Percentiles rank a stretch among this genome's conserved stretches.
Evolutionary conservation across 495 filamentous ascomycete genomes (phyloP).

Genomic region (Durotheca rogersii): DNA sequence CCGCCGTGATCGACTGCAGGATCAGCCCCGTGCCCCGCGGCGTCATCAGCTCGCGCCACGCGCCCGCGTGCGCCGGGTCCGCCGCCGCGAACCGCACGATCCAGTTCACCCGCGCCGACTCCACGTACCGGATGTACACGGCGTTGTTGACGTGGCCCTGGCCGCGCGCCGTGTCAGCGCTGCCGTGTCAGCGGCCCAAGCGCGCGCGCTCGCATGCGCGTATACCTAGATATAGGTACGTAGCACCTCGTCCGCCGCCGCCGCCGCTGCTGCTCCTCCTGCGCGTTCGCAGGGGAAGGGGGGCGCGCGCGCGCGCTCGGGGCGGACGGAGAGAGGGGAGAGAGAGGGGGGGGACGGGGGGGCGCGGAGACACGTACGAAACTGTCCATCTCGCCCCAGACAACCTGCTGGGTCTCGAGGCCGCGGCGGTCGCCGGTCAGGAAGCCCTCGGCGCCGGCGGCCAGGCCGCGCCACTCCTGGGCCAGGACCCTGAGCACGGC

Average conservation of each 20-base stretch:
- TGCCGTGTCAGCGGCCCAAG: no score
- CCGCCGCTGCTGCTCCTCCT: no score
- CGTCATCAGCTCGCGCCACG: constrained; percentile 72
- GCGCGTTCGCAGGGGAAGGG: no score
- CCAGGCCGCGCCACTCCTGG: constrained; percentile 72
- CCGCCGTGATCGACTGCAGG: constrained; percentile 73
- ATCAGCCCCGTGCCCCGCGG: constrained; percentile 73
- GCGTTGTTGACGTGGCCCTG: constrained; percentile 88
- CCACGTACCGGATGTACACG: constrained; percentile 79
- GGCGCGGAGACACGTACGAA: constrained; percentile 55
- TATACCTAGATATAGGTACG: no score
- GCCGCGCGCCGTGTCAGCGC: constrained; percentile 2
- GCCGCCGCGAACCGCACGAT: constrained; percentile 70
- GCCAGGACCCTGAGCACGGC: constrained; percentile 61
- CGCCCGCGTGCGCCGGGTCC: constrained; percentile 61
- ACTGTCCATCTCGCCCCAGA: constrained; percentile 86
- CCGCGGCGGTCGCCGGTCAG: constrained; percentile 66
- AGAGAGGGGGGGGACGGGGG: no score
- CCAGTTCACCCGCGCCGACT: constrained; percentile 83
- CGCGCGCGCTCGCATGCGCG: no score
- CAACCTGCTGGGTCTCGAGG: constrained; percentile 69
- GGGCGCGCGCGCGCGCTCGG: no score
- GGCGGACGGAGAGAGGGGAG: no score
- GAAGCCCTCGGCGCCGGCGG: constrained; percentile 80
- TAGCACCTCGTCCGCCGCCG: no score